Evolutionary conservation across 1,139 yeast genomes (phyloP).

Genomic region (Kurtzmaniella natalensis): DNA sequence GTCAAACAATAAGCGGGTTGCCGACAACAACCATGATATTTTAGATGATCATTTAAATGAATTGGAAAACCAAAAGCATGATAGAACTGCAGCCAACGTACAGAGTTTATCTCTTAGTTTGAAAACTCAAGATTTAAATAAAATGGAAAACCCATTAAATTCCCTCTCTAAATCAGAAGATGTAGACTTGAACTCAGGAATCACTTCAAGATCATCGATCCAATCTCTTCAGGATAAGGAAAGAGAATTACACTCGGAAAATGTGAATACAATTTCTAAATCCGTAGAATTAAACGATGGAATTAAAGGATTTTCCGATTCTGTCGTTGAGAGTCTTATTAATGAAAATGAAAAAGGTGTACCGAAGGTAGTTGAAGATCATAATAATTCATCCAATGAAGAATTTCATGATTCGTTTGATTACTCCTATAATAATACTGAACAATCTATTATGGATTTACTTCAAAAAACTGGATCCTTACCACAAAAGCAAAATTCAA

Average conservation of each 20-base stretch:
- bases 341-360: slow-evolving; percentile 13
- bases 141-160: slow-evolving; percentile 32
- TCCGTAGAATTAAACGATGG: slow-evolving; percentile 43
- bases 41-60: slow-evolving; percentile 35
- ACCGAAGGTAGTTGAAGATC: background rate
- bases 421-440: slow-evolving; percentile 35
- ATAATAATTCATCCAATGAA: slow-evolving; percentile 13
- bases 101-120: slow-evolving; percentile 33
- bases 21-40: slow-evolving; percentile 15
- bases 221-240: slow-evolving; percentile 38
- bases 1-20: too few relatives aligned
- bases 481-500: too few relatives aligned
- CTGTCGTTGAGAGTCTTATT: slow-evolving; percentile 31
- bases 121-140: slow-evolving; percentile 18
- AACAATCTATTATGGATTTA: slow-evolving; percentile 40
- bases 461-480: slow-evolving; percentile 27
- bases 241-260: slow-evolving; percentile 27
- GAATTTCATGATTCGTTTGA: slow-evolving; percentile 35
- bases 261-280: slow-evolving; percentile 17
- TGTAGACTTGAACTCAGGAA: slow-evolving; percentile 31
- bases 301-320: slow-evolving; percentile 41
- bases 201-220: slow-evolving; percentile 43
- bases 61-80: slow-evolving; percentile 24
- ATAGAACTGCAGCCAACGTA: slow-evolving; percentile 30
- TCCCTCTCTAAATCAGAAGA: slow-evolving; percentile 29